Evolutionary conservation across 495 filamentous ascomycete species (phyloP).

Genomic region (Daldinia caldariorum): DNA sequence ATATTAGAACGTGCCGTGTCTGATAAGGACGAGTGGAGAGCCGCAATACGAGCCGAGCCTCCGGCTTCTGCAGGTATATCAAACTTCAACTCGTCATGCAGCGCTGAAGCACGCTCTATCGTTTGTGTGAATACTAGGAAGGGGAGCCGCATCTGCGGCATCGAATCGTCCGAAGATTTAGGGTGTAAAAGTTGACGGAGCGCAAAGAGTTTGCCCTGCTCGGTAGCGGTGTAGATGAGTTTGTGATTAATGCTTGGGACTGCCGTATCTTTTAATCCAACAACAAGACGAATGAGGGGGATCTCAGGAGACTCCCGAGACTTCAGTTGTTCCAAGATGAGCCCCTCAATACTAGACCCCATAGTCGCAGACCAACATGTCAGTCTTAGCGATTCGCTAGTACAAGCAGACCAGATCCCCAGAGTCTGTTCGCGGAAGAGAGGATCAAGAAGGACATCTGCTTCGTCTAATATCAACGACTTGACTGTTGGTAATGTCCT

Average conservation of each 20-base stretch:
- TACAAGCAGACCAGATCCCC: slow-evolving; percentile 82
- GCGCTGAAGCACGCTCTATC: slow-evolving; percentile 84
- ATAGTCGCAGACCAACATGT: slow-evolving; percentile 97
- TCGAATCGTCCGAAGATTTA: slow-evolving; percentile 60
- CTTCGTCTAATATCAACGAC: slow-evolving; percentile 87
- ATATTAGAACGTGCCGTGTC: slow-evolving; percentile 77
- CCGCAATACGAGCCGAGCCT: slow-evolving; percentile 84
- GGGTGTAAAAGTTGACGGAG: slow-evolving; percentile 93
- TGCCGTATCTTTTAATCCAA: slow-evolving; percentile 94
- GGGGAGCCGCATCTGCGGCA: slow-evolving; percentile 77
- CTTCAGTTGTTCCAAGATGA: slow-evolving; percentile 64
- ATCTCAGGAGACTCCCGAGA: slow-evolving; percentile 64
- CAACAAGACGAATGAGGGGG: slow-evolving; percentile 82
- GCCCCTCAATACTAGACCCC: slow-evolving; percentile 87
- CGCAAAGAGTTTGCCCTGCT: slow-evolving; percentile 91
- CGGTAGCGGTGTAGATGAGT: slow-evolving; percentile 89
- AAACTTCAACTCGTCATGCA: slow-evolving; percentile 90
- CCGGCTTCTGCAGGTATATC: slow-evolving; percentile 91
- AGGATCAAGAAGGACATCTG: slow-evolving; percentile 91
- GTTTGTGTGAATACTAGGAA: slow-evolving; percentile 97
- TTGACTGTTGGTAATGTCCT: slow-evolving; percentile 69
- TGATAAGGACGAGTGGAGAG: slow-evolving; percentile 86
- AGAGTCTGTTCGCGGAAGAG: slow-evolving; percentile 91
- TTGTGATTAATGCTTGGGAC: slow-evolving; percentile 90
- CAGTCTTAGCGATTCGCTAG: slow-evolving; percentile 70